Conservation (phyloP, 441 rosid species). For the Croton setiger region DNA sequence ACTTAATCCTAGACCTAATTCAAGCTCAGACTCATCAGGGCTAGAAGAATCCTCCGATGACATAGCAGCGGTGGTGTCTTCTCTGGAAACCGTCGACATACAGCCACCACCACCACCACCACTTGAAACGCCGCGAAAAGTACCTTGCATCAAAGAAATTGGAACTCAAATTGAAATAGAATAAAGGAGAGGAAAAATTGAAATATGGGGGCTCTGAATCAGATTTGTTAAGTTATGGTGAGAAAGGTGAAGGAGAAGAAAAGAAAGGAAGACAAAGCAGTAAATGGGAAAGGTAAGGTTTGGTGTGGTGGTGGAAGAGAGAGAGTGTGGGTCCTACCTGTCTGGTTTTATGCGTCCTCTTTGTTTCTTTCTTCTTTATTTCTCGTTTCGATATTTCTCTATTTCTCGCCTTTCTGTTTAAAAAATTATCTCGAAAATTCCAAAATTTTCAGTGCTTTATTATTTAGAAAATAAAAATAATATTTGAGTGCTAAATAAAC, state of each 20-base stretch:
- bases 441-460: too few species aligned
- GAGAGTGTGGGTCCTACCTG: conserved; percentile 27
- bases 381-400: conserved; percentile 5
- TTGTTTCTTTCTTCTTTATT: neutral
- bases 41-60: conserved; percentile 79
- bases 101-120: conserved; percentile 25
- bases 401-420: conserved; percentile 1
- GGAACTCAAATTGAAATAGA: neutral
- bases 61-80: conserved; percentile 47
- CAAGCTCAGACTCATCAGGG: conserved; percentile 56
- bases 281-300: conserved; percentile 14
- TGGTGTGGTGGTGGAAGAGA: neutral
- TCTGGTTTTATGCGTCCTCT: conserved; percentile 30
- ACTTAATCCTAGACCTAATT: conserved; percentile 64
- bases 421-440: too few species aligned
- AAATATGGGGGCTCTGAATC: too few species aligned
- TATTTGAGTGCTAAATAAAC: too few species aligned
- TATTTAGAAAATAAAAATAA: too few species aligned
- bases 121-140: conserved; percentile 8
- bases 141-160: conserved; percentile 25
- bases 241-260: neutral
- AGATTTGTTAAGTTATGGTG: too few species aligned
- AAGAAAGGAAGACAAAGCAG: neutral
- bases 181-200: too few species aligned
- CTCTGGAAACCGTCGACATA: conserved; percentile 59